Evolutionary conservation across 1,139 yeast species (phyloP).

Genomic region (Nakaseomyces bracarensis): DNA sequence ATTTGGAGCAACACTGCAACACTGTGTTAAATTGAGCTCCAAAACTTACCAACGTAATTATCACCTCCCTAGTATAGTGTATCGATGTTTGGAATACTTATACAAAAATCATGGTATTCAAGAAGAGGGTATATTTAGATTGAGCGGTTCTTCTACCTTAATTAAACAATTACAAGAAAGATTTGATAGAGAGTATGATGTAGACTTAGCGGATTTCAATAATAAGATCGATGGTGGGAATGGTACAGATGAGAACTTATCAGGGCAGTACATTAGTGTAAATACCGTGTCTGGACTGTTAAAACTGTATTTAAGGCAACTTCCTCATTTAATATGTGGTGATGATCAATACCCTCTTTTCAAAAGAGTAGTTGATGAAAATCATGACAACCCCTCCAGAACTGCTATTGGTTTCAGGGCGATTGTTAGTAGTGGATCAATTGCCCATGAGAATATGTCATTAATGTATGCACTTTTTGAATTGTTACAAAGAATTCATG

Average conservation of each 20-base stretch:
- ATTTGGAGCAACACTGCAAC: slow-evolving; percentile 59
- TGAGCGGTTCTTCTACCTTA: slow-evolving; percentile 81
- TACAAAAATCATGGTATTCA: slow-evolving; percentile 60
- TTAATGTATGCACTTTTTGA: slow-evolving; percentile 58
- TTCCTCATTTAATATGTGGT: slow-evolving; percentile 61
- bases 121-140: slow-evolving; percentile 86
- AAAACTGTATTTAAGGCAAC: slow-evolving; percentile 63
- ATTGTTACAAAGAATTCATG: slow-evolving; percentile 57
- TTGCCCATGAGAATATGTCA: slow-evolving; percentile 50
- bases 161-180: slow-evolving; percentile 64
- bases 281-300: slow-evolving; percentile 75
- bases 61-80: slow-evolving; percentile 67
- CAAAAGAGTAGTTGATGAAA: slow-evolving; percentile 32
- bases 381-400: slow-evolving; percentile 27
- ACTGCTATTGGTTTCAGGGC: slow-evolving; percentile 31
- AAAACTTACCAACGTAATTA: slow-evolving; percentile 38
- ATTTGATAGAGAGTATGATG: slow-evolving; percentile 58
- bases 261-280: slow-evolving; percentile 38
- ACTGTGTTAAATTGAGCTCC: slow-evolving; percentile 45
- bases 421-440: slow-evolving; percentile 27
- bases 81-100: slow-evolving; percentile 65
- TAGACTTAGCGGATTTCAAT: slow-evolving; percentile 45
- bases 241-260: slow-evolving; percentile 10
- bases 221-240: slow-evolving; percentile 27
- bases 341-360: slow-evolving; percentile 37